Evolutionary conservation across 164 flowering plant species (phyloP), one percentile per base, ranked within the genome.

Genomic region (Berberis thunbergii): DNA sequence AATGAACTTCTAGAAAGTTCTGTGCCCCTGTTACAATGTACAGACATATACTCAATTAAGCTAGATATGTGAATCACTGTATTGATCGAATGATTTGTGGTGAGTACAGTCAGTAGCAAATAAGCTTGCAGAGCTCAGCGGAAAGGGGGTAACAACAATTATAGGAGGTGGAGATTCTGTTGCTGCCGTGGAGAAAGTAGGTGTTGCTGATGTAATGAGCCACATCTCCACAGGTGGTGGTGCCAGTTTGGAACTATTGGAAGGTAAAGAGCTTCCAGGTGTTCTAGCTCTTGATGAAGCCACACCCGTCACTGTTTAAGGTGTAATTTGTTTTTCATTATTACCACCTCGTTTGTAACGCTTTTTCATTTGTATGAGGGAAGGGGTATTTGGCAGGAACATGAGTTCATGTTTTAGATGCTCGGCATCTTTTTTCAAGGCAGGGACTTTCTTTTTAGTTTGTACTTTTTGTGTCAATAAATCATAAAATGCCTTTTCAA

Each of bases 181-280:
- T 53, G 90, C 93, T 2, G 93, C 93, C 0, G 93, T 87, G 26
- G 94, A 87, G 74, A 85, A 85, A 68, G 88, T 79, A 1, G 94
- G 94, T 67, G 81, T 87, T 41, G 90, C 89, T 4, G 80, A 73
- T 3, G 68, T 71, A 68, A 87, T 88, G 91, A 88, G 91, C 79
- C 95, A 88, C 84, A 86, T 88, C 45, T 88, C 95, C 5, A 88
- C 95, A 0, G 95, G 95, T 59, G 95, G 95, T 69, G 95, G 95
- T 77, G 95, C 95, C 45, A 86, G 89, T 76, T 76, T 88, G 77
- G 91, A 88, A 68, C 69, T 88, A 76, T 71, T 88, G 83, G 91
- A 88, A 78, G 91, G 91, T 50, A 85, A 88, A 73, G 67, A 73
- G 53, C 91, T 88, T 69, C 95, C 95, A 3, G 95, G 91, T 61